Conservation (phyloP, 1,284 basidiomycete species). For the Tylopilus sp. region DNA sequence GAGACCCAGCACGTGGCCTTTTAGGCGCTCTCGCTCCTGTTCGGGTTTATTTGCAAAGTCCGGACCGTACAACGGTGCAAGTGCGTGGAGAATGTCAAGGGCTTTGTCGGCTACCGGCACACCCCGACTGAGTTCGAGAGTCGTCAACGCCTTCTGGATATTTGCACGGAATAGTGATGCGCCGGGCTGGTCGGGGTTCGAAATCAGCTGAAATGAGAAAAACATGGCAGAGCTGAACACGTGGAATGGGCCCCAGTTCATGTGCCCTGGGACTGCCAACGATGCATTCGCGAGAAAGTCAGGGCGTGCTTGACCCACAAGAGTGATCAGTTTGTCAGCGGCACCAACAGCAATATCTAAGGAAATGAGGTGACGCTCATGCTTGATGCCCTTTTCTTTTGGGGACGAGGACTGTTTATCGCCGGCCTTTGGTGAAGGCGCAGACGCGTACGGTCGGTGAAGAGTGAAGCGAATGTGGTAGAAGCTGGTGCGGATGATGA, state of each 20-base stretch:
- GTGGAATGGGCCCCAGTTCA: slow-evolving; percentile 79
- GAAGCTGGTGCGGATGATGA: slow-evolving; percentile 70
- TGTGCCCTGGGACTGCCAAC: slow-evolving; percentile 70
- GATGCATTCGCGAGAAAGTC: slow-evolving; percentile 67
- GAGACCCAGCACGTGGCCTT: slow-evolving; percentile 54
- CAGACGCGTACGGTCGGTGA: slow-evolving; percentile 70
- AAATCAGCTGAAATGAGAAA: slow-evolving; percentile 78
- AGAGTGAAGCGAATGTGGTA: slow-evolving; percentile 79
- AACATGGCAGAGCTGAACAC: slow-evolving; percentile 82
- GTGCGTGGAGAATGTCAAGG: slow-evolving; percentile 59
- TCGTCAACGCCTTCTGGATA: slow-evolving; percentile 62
- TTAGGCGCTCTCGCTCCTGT: slow-evolving; percentile 56
- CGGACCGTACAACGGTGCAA: slow-evolving; percentile 65
- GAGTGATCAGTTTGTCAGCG: slow-evolving; percentile 70
- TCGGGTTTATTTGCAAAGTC: slow-evolving; percentile 47
- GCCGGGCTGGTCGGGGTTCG: slow-evolving; percentile 71
- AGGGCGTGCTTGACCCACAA: slow-evolving; percentile 64
- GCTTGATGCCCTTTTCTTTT: slow-evolving; percentile 42
- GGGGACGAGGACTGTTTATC: slow-evolving; percentile 30
- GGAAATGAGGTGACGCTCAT: slow-evolving; percentile 45
- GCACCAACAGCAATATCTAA: slow-evolving; percentile 68
- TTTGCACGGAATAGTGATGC: slow-evolving; percentile 68
- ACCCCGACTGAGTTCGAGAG: slow-evolving; percentile 59
- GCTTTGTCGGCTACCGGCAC: slow-evolving; percentile 69
- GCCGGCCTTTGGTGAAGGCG: slow-evolving; percentile 20